Evolutionary conservation across 2,329 filamentous ascomycete genomes (phyloP), one percentile per base, ranked within the genome.

Genomic region (Ophiocordyceps camponoti-saundersi): DNA sequence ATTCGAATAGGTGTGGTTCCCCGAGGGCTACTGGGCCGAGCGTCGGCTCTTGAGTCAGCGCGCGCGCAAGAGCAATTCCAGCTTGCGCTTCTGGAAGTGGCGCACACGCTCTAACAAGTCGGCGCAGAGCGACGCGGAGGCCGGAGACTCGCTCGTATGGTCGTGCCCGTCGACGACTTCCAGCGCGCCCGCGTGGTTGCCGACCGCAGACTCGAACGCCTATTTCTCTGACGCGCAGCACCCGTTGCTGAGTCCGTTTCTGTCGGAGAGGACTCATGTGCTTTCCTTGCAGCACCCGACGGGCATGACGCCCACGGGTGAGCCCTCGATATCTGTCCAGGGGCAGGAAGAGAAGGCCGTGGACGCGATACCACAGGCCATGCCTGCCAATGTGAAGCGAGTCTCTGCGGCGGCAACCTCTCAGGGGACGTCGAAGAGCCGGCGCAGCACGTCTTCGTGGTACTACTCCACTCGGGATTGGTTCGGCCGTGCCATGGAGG

Each of bases 1-100:
- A 40, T 66, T 61, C 54, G 75, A 79, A 61, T 79, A 73, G 75
- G 75, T 79, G 22, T 79, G 75, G 75, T 78, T 75, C 55, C 75
- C 75, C 1, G 71, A 69, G 46, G 75, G 75, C 6, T 79, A 76
- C 56, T 79, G 74, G 75, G 75, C 75, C n/a, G 75, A 79, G 58
- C 65, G 75, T n/a, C 63, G 69, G 44, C 48, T 54, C 57, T 16
- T 40, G 2, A 41, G 16, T 11, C 34, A 23, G 44, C 6, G 32
- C 16, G 42, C 36, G 18, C 57, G 44, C 15, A 61, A 61, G 51
- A 64, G 60, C 45, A 63, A 53, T 45, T 56, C 59, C 22, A 58
- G 55, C 23, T 59, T 55, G 20, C 60, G 59, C 42, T 57, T 64
- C 36, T 68, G 62, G 60, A 67, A 59, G 54, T 70, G 65, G 66